A percentile compares a stretch with the other conserved stretches of the same genome.
Conservation (phyloP, 208 protist species). For the Balamuthia mandrillaris region DNA sequence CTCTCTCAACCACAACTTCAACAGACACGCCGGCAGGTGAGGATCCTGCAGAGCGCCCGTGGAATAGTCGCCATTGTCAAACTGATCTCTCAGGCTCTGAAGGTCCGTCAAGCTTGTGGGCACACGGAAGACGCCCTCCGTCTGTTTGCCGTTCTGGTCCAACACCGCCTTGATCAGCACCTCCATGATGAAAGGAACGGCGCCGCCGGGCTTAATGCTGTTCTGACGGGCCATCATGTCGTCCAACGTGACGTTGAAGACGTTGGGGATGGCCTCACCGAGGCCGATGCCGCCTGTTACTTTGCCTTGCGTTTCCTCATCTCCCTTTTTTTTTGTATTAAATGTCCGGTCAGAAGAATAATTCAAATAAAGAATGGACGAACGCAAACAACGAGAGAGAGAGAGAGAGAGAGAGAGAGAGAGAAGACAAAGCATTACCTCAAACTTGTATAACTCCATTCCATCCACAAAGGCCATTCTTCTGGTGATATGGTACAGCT, state of each 20-base stretch:
- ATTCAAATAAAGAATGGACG: background rate
- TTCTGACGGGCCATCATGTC: conserved; percentile 13
- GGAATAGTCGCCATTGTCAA: conserved; percentile 7
- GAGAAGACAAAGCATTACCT: background rate
- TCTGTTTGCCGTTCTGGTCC: background rate
- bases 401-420: background rate
- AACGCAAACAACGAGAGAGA: background rate
- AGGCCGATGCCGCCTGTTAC: too few species aligned
- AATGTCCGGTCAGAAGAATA: too few species aligned
- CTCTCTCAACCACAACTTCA: conserved; percentile 18
- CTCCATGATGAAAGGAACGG: conserved; percentile 17
- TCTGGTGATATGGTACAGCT: background rate
- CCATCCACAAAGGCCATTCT: conserved; percentile 17
- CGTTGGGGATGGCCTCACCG: conserved; percentile 8
- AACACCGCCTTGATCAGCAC: conserved; percentile 28
- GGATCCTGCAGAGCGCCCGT: background rate
- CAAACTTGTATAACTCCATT: conserved; percentile 28
- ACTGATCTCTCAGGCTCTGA: conserved; percentile 11
- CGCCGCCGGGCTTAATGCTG: background rate
- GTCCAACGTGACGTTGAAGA: background rate
- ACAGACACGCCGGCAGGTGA: conserved; percentile 1
- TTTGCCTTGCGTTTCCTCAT: too few species aligned
- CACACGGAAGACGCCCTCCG: conserved; percentile 21
- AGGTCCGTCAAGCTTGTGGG: background rate
- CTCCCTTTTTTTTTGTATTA: too few species aligned